Conservation (phyloP, 2,329 filamentous ascomycete genomes). For the Fonsecaea pedrosoi region DNA sequence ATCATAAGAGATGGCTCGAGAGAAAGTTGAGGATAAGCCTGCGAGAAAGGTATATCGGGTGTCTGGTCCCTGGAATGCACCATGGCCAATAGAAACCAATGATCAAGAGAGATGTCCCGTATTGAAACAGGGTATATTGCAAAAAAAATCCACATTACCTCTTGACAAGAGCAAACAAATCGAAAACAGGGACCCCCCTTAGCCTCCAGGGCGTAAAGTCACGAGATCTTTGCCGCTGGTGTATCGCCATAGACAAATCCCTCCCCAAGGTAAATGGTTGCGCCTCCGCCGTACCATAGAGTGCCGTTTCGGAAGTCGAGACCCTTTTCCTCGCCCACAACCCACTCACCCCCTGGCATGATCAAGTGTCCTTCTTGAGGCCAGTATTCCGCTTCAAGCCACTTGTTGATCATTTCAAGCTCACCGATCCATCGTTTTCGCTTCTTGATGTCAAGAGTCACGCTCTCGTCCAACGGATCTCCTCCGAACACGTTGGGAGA, state of each 20-base stretch:
- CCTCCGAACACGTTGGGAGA: conserved; percentile 63
- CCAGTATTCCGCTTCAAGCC: conserved; percentile 76
- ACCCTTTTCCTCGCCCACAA: conserved; percentile 84
- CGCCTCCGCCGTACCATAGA: conserved; percentile 87
- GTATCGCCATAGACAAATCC: conserved; percentile 30
- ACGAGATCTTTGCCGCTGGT: neutral
- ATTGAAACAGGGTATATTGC: neutral
- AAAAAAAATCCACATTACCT: neutral
- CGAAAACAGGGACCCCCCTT: neutral
- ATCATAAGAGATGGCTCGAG: neutral
- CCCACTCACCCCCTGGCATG: conserved; percentile 72
- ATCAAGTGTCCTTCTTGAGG: conserved; percentile 51
- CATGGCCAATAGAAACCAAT: neutral
- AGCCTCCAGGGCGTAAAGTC: neutral
- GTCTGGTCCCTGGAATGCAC: neutral
- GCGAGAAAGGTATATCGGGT: neutral
- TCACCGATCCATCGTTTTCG: conserved; percentile 69
- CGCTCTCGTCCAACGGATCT: conserved; percentile 49
- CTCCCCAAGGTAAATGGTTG: conserved; percentile 65
- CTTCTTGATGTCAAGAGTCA: conserved; percentile 56
- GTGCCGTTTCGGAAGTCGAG: conserved; percentile 76
- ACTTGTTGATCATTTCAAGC: conserved; percentile 78
- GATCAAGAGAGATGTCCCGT: neutral
- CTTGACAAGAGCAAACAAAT: neutral
- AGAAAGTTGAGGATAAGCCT: neutral